Percentiles rank a stretch among this genome's conserved stretches.
Conservation (phyloP, 2,329 filamentous ascomycete genomes). For the Colletotrichum navitas region DNA sequence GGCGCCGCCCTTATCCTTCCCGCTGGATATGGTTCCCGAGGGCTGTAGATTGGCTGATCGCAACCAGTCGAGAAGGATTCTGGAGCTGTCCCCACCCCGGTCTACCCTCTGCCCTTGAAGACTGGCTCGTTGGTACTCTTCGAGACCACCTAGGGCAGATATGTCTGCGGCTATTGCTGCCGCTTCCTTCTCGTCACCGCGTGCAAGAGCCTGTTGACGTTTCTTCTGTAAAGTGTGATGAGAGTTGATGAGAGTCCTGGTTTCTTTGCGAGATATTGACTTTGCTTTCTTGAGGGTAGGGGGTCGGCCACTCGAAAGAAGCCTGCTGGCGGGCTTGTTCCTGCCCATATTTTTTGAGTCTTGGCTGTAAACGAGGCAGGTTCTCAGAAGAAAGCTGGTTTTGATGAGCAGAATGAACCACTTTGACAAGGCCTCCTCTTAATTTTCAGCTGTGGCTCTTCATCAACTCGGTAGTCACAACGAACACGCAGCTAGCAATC, state of each 20-base stretch:
- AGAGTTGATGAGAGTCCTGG: constrained; percentile 73
- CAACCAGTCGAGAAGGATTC: constrained; percentile 74
- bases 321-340: constrained; percentile 25
- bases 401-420: too few relatives aligned
- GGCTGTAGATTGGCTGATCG: constrained; percentile 50
- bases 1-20: constrained; percentile 3
- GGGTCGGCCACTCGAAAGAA: constrained; percentile 65
- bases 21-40: constrained; percentile 35
- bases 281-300: constrained; percentile 65
- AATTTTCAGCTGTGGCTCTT: neutral
- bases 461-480: neutral
- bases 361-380: too few relatives aligned
- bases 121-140: constrained; percentile 75
- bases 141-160: constrained; percentile 69
- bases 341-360: constrained; percentile 28
- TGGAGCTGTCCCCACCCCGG: constrained; percentile 76
- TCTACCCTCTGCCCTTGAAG: constrained; percentile 76
- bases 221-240: constrained; percentile 76
- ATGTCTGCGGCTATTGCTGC: constrained; percentile 65
- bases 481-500: too few relatives aligned
- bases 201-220: constrained; percentile 65
- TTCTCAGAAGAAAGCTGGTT: too few relatives aligned
- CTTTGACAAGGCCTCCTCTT: neutral
- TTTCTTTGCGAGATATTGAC: constrained; percentile 74
- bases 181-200: constrained; percentile 65